These are phyloP conservation scores for Esteya vermicola DNA, from an alignment of 2,329 filamentous ascomycete species.

Conservation along the genomic window DNA sequence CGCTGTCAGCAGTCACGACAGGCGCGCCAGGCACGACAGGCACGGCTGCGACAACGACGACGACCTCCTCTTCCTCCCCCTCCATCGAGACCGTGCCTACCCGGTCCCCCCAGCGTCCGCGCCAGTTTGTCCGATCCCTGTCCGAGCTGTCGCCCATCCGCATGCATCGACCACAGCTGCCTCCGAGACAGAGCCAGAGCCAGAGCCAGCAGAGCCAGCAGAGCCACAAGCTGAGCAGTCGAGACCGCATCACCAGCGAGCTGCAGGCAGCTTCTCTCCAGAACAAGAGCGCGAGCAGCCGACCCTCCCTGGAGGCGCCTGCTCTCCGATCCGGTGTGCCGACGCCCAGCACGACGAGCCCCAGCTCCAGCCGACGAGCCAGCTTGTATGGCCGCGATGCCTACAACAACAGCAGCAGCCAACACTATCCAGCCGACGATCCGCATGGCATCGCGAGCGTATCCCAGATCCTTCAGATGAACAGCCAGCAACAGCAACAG, in stretches of 20 bases:
- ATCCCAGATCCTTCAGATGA: no score
- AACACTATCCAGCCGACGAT: no score
- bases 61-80: neutral
- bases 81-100: neutral
- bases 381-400: conserved; percentile 2
- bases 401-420: neutral
- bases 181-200: conserved; percentile 15
- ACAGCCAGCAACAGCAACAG: neutral
- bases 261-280: conserved; percentile 12
- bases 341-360: neutral
- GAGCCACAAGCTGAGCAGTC: neutral
- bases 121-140: conserved; percentile 40
- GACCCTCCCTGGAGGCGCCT: neutral
- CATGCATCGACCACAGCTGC: conserved; percentile 22
- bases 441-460: no score
- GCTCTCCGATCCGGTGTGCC: neutral
- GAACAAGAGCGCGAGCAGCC: conserved; percentile 7
- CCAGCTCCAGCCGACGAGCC: conserved; percentile 6
- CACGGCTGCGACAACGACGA: neutral
- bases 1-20: neutral
- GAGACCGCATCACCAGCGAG: neutral
- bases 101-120: conserved; percentile 15
- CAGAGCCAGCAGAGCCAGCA: neutral
- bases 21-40: neutral
- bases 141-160: conserved; percentile 35